Percentiles rank a stretch among this genome's conserved stretches.
Conservation (phyloP, 1,284 basidiomycete genomes). For the Neotropicomus parvogracilis region DNA sequence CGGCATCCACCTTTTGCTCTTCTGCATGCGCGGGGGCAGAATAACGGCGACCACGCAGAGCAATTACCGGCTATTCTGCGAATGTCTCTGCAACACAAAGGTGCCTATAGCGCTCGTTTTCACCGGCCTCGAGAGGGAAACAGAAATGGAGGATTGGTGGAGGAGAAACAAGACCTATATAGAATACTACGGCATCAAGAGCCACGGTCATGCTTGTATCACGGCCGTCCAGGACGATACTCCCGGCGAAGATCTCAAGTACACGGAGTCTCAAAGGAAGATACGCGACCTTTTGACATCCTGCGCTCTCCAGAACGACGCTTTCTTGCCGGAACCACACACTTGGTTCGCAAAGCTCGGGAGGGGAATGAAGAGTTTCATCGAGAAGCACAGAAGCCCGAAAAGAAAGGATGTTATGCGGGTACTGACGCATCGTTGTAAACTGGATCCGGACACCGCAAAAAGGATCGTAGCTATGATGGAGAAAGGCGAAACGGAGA, state of each 20-base stretch:
- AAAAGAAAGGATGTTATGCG: constrained; percentile 23
- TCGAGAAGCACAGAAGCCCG: constrained; percentile 15
- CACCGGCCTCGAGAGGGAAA: constrained; percentile 39
- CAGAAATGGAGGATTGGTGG: constrained; percentile 41
- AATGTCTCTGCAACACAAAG: constrained; percentile 31
- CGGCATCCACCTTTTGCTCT: constrained; percentile 40
- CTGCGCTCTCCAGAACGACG: constrained; percentile 15
- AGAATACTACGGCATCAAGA: constrained; percentile 30
- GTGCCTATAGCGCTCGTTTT: constrained; percentile 40
- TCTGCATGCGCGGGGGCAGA: constrained; percentile 37
- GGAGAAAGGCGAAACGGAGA: constrained; percentile 14
- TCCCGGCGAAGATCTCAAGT: constrained; percentile 25
- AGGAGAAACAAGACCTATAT: constrained; percentile 32
- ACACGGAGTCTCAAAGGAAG: constrained; percentile 17
- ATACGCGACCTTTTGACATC: constrained; percentile 22
- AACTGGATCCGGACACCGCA: constrained; percentile 28
- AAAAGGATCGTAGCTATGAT: constrained; percentile 26
- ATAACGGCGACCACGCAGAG: constrained; percentile 34
- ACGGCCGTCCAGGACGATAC: constrained; percentile 34
- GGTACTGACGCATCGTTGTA: constrained; percentile 27
- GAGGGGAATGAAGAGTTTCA: constrained; percentile 18
- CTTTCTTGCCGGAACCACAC: constrained; percentile 17
- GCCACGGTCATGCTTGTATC: constrained; percentile 37
- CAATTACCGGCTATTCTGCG: constrained; percentile 39
- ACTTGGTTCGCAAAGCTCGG: constrained; percentile 22